phyloP scores from a whole-genome alignment of 2,329 filamentous ascomycete genomes.

The Colletotrichum orchidophilum region DNA sequence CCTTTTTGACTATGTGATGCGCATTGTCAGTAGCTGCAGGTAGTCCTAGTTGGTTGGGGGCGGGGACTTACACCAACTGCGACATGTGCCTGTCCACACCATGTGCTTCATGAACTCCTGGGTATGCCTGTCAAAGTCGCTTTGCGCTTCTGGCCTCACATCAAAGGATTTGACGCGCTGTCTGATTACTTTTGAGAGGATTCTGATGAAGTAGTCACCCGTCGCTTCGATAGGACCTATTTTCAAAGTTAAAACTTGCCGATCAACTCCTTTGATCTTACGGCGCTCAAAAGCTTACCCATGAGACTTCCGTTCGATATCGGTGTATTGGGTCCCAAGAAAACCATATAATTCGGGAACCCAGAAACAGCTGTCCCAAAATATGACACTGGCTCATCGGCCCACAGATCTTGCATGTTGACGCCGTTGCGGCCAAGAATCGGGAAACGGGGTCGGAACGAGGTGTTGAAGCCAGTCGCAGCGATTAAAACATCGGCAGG shows the following conservation, averaged over 20 bases:
- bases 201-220: conserved; percentile 40
- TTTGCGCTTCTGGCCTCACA: conserved; percentile 45
- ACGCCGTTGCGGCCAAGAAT: conserved; percentile 34
- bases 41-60: neutral
- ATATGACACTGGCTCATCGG: conserved; percentile 40
- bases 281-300: conserved; percentile 25
- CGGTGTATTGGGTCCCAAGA: conserved; percentile 43
- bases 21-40: neutral
- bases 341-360: conserved; percentile 42
- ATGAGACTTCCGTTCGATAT: conserved; percentile 40
- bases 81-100: conserved; percentile 3
- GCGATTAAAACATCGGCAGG: conserved; percentile 35
- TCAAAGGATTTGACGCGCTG: conserved; percentile 36
- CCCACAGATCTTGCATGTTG: conserved; percentile 36
- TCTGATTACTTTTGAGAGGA: conserved; percentile 37
- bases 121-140: conserved; percentile 55
- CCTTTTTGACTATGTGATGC: conserved; percentile 33
- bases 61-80: conserved; percentile 1
- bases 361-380: conserved; percentile 42
- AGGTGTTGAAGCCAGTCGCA: conserved; percentile 38
- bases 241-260: neutral
- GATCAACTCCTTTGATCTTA: no score
- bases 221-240: conserved; percentile 40
- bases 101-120: conserved; percentile 52
- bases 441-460: conserved; percentile 37